Evolutionary conservation across 805 yeast genomes (phyloP).

Genomic region (Yarrowia alimentaria): DNA sequence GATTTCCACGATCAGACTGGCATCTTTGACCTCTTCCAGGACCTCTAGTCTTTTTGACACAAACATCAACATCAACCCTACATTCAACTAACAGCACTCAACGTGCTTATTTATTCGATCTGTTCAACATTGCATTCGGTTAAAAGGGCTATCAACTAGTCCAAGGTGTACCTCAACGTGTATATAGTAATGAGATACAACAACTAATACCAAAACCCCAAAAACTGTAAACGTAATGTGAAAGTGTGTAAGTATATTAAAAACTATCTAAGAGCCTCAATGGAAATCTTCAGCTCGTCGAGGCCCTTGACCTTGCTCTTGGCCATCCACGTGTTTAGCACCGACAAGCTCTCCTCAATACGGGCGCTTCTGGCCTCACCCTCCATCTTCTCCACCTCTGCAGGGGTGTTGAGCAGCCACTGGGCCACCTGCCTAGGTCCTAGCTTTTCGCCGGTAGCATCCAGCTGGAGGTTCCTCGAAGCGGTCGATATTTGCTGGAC

Average conservation of each 20-base stretch:
- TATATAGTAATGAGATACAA: conserved; percentile 24
- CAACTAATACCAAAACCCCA: not conserved
- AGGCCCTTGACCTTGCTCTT: conserved; percentile 4
- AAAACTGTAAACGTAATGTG: too few relatives aligned
- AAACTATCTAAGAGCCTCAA: not conserved
- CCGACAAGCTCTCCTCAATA: conserved; percentile 7
- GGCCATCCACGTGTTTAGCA: conserved; percentile 8
- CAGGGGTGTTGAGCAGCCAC: conserved; percentile 6
- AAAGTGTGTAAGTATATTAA: too few relatives aligned
- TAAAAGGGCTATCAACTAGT: conserved; percentile 15
- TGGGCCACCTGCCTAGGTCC: conserved; percentile 15
- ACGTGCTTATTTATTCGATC: conserved; percentile 26
- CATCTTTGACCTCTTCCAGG: conserved; percentile 34
- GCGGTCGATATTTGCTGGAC: conserved; percentile 4
- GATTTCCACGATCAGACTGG: conserved; percentile 49
- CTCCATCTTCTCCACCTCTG: not conserved
- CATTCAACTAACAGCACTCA: conserved; percentile 25
- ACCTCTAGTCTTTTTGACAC: not conserved
- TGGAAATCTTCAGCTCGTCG: not conserved
- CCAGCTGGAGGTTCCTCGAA: conserved; percentile 1
- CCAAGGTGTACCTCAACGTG: conserved; percentile 22
- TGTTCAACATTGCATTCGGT: conserved; percentile 24
- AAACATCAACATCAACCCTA: not conserved
- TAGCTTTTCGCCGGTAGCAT: not conserved
- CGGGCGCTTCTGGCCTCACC: not conserved